These are phyloP conservation scores for Fragaria iinumae DNA, from an alignment of 306 rosid species.

Conservation along the genomic window DNA sequence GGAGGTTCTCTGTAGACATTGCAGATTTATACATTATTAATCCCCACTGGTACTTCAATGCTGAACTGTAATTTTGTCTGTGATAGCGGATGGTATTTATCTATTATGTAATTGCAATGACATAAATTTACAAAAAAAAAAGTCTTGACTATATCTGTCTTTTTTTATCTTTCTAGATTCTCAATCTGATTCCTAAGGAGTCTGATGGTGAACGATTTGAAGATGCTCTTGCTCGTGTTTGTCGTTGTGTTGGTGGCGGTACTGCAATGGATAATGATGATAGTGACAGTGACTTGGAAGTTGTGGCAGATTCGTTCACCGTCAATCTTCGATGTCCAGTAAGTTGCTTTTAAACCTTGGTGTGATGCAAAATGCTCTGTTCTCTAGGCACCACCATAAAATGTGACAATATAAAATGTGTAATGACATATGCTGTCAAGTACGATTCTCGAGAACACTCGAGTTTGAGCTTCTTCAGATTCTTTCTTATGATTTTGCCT, in stretches of 20 bases:
- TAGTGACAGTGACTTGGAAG: slow-evolving; percentile 95
- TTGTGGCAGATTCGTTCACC: slow-evolving; percentile 80
- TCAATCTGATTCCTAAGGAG: slow-evolving; percentile 76
- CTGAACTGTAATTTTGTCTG: not conserved
- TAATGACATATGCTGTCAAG: not conserved
- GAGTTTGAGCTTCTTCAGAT: not conserved
- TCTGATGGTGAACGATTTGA: slow-evolving; percentile 79
- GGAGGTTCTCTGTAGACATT: not conserved
- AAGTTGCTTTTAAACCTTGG: slow-evolving; percentile 34
- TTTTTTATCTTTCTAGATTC: slow-evolving; percentile 40
- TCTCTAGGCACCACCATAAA: not conserved
- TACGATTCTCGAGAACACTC: not conserved
- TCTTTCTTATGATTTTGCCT: not conserved
- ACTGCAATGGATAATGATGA: slow-evolving; percentile 69
- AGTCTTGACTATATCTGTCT: not conserved
- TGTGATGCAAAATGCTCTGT: not conserved
- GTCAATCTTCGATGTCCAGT: slow-evolving; percentile 96
- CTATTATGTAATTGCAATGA: not conserved
- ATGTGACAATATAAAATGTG: not conserved
- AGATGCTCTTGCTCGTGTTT: slow-evolving; percentile 90
- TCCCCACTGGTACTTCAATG: not conserved
- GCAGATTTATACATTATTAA: not conserved
- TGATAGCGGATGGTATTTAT: not conserved
- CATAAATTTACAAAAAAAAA: not conserved
- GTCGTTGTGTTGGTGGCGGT: slow-evolving; percentile 83